phyloP scores from a whole-genome alignment of 306 rosid species.

The Cucurbita maxima region DNA sequence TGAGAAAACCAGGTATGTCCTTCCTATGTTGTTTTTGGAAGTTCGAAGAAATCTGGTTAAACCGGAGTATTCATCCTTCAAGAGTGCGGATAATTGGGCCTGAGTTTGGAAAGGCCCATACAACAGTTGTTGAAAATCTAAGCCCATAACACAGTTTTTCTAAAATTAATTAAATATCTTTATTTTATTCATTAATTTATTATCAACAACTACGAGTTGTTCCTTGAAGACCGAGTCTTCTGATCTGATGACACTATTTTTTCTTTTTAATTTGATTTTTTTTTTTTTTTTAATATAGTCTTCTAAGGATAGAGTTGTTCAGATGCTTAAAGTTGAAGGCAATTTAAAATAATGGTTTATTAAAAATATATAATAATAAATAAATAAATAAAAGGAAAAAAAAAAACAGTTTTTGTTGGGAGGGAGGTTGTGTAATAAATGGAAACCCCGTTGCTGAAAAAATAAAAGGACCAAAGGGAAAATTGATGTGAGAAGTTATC shows the following conservation, averaged over 20 bases:
- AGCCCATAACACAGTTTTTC: too few relatives aligned
- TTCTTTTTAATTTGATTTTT: not conserved
- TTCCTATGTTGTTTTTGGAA: not conserved
- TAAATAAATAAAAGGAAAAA: not conserved
- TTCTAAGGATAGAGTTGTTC: not conserved
- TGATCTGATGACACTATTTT: not conserved
- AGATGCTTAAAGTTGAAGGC: constrained; percentile 2
- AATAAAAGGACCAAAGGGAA: constrained; percentile 1
- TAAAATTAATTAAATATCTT: not conserved
- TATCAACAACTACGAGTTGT: not conserved
- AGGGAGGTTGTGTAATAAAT: not conserved
- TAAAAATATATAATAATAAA: too few relatives aligned
- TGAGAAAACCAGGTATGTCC: not conserved
- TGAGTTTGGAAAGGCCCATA: not conserved
- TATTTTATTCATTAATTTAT: not conserved
- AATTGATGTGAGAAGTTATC: not conserved
- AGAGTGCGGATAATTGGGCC: not conserved
- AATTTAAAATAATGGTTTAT: not conserved
- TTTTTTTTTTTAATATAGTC: too few relatives aligned
- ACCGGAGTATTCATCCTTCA: not conserved
- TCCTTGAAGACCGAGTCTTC: not conserved
- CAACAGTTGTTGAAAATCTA: not conserved
- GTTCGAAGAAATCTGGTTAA: not conserved
- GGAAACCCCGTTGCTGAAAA: not conserved
- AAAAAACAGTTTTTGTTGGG: not conserved